Percentiles rank a stretch among this genome's conserved stretches.
Conservation (phyloP, 768 basidiomycete genomes). For the Mycena chlorophos region DNA sequence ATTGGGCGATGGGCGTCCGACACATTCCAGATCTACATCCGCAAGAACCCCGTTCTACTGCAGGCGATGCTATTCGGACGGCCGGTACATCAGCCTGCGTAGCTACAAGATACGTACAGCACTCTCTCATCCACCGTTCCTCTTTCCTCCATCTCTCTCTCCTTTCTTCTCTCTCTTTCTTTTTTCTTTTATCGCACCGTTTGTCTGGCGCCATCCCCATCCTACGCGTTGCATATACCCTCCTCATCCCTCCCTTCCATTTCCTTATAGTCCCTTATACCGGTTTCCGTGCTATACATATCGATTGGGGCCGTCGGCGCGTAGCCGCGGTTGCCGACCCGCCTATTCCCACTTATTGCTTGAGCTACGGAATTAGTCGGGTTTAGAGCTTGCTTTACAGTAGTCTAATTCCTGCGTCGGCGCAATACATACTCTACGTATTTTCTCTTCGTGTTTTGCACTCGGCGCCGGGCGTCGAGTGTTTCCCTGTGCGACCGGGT, state of each 20-base stretch:
- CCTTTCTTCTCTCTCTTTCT: too few species aligned
- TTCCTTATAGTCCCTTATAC: too few species aligned
- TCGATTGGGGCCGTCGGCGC: too few species aligned
- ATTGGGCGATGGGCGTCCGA: constrained; percentile 31
- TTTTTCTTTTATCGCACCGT: too few species aligned
- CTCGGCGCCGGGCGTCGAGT: background rate
- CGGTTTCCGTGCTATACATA: too few species aligned
- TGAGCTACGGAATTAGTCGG: too few species aligned
- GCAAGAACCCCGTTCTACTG: background rate
- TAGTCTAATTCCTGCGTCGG: too few species aligned
- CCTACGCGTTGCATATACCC: background rate
- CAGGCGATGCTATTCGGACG: background rate
- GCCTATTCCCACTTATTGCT: too few species aligned
- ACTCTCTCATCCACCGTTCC: background rate
- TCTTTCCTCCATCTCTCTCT: background rate
- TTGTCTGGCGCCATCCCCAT: background rate
- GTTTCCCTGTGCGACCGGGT: background rate
- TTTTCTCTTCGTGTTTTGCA: background rate
- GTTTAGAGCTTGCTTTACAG: background rate
- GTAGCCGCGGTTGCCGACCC: too few species aligned
- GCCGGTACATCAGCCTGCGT: background rate
- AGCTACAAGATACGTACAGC: background rate
- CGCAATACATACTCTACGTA: background rate
- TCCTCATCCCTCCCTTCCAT: too few species aligned
- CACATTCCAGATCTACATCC: background rate